Conservation (phyloP, 2,329 filamentous ascomycete species). For the Xylariaceae sp. region DNA sequence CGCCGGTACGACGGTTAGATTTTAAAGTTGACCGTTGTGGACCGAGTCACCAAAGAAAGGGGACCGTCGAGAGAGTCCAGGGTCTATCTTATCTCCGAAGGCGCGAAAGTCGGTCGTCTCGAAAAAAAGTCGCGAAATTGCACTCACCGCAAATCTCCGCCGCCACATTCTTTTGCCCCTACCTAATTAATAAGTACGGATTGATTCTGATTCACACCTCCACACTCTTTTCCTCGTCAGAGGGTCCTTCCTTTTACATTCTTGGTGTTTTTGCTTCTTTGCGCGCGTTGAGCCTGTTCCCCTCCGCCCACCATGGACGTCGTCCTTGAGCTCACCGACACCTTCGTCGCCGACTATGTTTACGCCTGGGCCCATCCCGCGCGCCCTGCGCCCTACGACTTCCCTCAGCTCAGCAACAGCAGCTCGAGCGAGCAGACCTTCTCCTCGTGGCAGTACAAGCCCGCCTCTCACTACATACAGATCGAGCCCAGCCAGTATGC, state of each 20-base stretch:
- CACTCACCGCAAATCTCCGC: conserved; percentile 9
- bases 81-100: conserved; percentile 10
- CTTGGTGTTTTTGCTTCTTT: conserved; percentile 1
- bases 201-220: neutral
- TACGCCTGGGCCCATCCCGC: conserved; percentile 67
- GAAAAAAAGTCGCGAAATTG: conserved; percentile 13
- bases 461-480: conserved; percentile 62
- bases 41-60: neutral
- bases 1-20: neutral
- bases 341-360: conserved; percentile 69
- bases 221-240: conserved; percentile 2
- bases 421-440: conserved; percentile 43
- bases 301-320: conserved; percentile 66
- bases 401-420: conserved; percentile 41
- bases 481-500: conserved; percentile 67
- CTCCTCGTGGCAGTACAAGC: conserved; percentile 61
- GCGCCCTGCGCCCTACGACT: conserved; percentile 44
- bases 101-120: no score
- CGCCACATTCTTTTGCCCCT: neutral
- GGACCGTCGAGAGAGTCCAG: neutral
- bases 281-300: neutral
- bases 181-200: no score
- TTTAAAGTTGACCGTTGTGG: neutral
- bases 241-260: neutral
- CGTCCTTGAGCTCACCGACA: conserved; percentile 78